These are phyloP conservation scores for Globisporangium nodosum DNA, from an alignment of 352 stramenopile genomes.

Conservation along the genomic window DNA sequence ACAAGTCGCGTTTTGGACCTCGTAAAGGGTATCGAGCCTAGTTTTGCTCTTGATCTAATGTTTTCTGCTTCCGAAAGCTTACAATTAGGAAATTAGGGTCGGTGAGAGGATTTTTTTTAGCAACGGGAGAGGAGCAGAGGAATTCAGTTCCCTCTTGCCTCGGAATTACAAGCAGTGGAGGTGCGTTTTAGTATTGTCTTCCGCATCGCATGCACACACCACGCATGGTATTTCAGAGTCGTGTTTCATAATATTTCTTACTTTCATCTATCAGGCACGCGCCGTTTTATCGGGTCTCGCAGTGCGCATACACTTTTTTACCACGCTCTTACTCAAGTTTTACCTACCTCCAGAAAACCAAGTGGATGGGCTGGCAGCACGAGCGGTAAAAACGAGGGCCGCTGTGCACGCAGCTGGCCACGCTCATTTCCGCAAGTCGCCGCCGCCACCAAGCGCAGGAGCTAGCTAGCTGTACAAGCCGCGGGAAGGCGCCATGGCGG, in stretches of 20 bases:
- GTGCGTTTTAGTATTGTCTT: slow-evolving; percentile 10
- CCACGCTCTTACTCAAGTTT: background rate
- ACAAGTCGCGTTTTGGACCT: too few relatives aligned
- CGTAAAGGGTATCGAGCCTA: too few relatives aligned
- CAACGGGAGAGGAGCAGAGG: slow-evolving; percentile 33
- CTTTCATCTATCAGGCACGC: too few relatives aligned
- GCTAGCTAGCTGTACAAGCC: too few relatives aligned
- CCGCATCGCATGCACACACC: background rate
- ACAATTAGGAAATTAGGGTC: slow-evolving; percentile 8
- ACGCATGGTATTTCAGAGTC: background rate
- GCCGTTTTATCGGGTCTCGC: background rate
- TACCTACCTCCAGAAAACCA: background rate
- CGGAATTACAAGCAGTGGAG: too few relatives aligned
- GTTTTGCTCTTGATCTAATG: too few relatives aligned
- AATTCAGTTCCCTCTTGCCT: too few relatives aligned
- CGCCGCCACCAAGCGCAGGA: background rate
- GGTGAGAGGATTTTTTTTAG: slow-evolving; percentile 21
- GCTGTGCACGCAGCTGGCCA: background rate
- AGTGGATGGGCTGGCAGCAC: background rate
- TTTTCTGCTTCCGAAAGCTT: too few relatives aligned
- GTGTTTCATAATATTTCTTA: background rate
- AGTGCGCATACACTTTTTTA: background rate
- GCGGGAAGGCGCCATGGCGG: slow-evolving; percentile 16
- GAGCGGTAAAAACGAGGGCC: background rate
- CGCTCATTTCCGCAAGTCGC: background rate